phyloP scores from a whole-genome alignment of 768 basidiomycete species.

The Pisolithus microcarpus region DNA sequence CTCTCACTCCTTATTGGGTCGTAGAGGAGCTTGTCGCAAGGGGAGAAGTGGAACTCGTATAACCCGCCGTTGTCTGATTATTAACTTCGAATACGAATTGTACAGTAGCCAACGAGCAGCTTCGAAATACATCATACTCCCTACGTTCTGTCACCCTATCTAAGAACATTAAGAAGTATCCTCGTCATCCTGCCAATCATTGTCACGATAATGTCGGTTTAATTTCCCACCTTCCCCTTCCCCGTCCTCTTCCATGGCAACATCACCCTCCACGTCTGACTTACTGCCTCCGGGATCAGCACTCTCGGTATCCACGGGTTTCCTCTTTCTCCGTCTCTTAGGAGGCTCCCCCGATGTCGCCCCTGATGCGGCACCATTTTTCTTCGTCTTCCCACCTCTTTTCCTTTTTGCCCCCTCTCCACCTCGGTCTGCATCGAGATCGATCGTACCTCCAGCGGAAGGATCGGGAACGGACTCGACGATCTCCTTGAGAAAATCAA shows the following conservation, averaged over 20 bases:
- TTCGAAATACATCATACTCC: background rate
- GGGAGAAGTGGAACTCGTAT: slow-evolving; percentile 75
- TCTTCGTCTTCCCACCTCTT: slow-evolving; percentile 46
- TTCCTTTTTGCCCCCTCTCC: slow-evolving; percentile 52
- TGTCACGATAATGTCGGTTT: slow-evolving; percentile 36
- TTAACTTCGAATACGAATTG: slow-evolving; percentile 8
- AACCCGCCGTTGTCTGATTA: slow-evolving; percentile 16
- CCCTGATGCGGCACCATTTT: slow-evolving; percentile 30
- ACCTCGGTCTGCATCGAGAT: slow-evolving; percentile 52
- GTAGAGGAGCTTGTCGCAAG: slow-evolving; percentile 67
- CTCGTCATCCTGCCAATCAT: slow-evolving; percentile 35
- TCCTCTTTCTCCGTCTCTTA: slow-evolving; percentile 48
- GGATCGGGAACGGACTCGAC: slow-evolving; percentile 85
- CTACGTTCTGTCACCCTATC: slow-evolving; percentile 8
- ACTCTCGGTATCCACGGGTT: slow-evolving; percentile 28
- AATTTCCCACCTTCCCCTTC: slow-evolving; percentile 35
- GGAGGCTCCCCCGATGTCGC: slow-evolving; percentile 26
- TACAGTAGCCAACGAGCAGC: slow-evolving; percentile 3
- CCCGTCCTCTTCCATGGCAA: slow-evolving; percentile 36
- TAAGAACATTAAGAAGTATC: slow-evolving; percentile 38
- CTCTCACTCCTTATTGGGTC: slow-evolving; percentile 67
- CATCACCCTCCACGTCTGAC: slow-evolving; percentile 31
- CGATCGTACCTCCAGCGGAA: slow-evolving; percentile 72
- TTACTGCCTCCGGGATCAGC: slow-evolving; percentile 31
- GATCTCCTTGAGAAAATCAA: slow-evolving; percentile 92